Evolutionary conservation across 2,329 filamentous ascomycete species (phyloP).

Genomic region (Cordyceps militaris): DNA sequence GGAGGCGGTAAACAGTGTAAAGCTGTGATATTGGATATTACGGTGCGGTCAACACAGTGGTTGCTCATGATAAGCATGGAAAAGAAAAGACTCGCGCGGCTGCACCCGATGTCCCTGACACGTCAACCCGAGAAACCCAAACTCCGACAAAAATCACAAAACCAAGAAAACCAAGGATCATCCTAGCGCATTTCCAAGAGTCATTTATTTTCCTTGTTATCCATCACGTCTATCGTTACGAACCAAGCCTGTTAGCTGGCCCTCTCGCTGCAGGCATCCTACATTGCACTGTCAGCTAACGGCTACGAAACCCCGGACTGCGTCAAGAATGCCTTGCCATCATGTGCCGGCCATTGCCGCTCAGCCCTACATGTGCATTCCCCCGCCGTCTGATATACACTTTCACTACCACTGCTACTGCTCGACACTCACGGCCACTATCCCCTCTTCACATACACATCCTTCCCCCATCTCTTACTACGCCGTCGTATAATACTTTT

Average conservation of each 20-base stretch:
- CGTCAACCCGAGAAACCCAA: background rate
- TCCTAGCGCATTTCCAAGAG: background rate
- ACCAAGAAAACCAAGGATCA: background rate
- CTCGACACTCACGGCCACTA: background rate
- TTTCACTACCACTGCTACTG: background rate
- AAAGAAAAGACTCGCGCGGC: background rate
- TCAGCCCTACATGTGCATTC: background rate
- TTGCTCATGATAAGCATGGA: background rate
- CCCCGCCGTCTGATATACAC: background rate
- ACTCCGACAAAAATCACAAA: background rate
- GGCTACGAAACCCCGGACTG: background rate
- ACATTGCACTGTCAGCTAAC: background rate
- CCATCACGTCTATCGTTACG: background rate
- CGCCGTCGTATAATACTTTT: conserved; percentile 11
- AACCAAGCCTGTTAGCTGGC: background rate
- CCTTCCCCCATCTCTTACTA: conserved; percentile 6
- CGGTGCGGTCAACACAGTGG: background rate
- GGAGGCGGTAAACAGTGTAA: background rate
- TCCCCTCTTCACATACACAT: background rate
- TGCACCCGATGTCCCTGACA: background rate
- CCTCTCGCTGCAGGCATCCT: background rate
- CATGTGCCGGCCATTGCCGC: background rate
- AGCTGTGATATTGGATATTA: conserved; percentile 4
- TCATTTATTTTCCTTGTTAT: background rate
- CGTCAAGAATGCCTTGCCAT: background rate